phyloP scores from a whole-genome alignment of 352 stramenopile species.

The Phytophthora foliorum region DNA sequence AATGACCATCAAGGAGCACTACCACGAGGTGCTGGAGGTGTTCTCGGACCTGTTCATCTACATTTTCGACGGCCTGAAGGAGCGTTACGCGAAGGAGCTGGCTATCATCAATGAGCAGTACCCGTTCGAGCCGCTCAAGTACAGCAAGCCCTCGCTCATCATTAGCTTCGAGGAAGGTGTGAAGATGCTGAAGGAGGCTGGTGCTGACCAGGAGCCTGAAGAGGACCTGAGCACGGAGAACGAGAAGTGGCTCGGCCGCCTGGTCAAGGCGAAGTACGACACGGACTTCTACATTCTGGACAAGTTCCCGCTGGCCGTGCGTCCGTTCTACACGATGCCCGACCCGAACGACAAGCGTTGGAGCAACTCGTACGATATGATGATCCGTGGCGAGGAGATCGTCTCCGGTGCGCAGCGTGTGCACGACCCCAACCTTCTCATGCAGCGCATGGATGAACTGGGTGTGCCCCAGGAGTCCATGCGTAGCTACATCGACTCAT shows the following conservation, averaged over 20 bases:
- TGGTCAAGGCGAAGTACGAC: conserved; percentile 98
- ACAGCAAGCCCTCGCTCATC: conserved; percentile 94
- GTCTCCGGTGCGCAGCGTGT: conserved; percentile 99
- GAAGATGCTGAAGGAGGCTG: conserved; percentile 91
- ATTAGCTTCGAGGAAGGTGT: conserved; percentile 96
- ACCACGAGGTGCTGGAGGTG: conserved; percentile 98
- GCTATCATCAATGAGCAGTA: conserved; percentile 97
- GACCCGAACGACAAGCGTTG: conserved; percentile 94
- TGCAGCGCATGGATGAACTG: conserved; percentile 90
- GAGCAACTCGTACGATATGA: conserved; percentile 99
- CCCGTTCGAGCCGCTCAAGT: conserved; percentile 98
- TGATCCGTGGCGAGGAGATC: conserved; percentile 99
- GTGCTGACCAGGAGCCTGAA: conserved; percentile 76
- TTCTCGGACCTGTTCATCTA: conserved; percentile 99
- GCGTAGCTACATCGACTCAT: conserved; percentile 98
- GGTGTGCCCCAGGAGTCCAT: conserved; percentile 92
- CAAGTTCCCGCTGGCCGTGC: conserved; percentile 98
- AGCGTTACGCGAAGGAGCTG: conserved; percentile 95
- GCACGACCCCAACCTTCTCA: conserved; percentile 97
- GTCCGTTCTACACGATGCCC: conserved; percentile 99
- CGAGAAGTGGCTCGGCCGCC: conserved; percentile 97
- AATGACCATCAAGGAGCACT: conserved; percentile 99
- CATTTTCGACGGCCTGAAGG: conserved; percentile 99
- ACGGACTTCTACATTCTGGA: conserved; percentile 99
- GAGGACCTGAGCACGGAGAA: conserved; percentile 95